Evolutionary conservation across 805 yeast genomes (phyloP), one percentile per base, ranked within the genome.

Genomic region (Kazachstania martiniae): DNA sequence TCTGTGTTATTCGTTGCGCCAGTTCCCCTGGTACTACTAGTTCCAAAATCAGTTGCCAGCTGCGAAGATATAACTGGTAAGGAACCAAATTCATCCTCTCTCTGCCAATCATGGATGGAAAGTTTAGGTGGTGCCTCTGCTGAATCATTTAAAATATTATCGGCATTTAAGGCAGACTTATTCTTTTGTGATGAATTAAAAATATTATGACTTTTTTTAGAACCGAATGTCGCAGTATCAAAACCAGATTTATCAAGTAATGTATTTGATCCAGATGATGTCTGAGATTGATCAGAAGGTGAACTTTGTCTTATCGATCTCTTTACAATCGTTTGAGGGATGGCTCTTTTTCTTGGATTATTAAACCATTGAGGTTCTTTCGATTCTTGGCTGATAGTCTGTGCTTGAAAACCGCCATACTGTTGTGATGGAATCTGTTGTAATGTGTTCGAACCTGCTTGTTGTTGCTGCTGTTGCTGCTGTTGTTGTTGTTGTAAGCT

Each of bases 241-340:
- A 62, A 63, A 1, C 63, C 65, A 2, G 55, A 42, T 10, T 40
- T 38, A n/a, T 12, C 29, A n/a, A 21, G 25, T 8, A 34, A 31
- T 5, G 15, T 18, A 4, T 40, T 15, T 21, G 29, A 22, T 12
- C 31, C 12, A 12, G 27, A 21, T 12, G 24, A 9, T 4, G 25
- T 14, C 14, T 23, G 32, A 5, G 33, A 31, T 16, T 17, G 31
- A 13, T 18, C 17, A 8, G 30, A 8, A 18, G 30, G 17, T 12
- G 21, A 18, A 22, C 25, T 39, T 35, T 30, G 39, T 31, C 37
- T 42, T 24, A 13, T 43, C 5, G 58, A 47, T 42, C 75, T 56
- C 40, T 66, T 68, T 15, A 69, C 51, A 12, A 68, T 59, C 3
- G 57, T 58, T n/a, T 63, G 61, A 7, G 76, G 74, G n/a, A 65